Conservation (phyloP, 805 yeast species). For the Lipomyces yamanashiensis region DNA sequence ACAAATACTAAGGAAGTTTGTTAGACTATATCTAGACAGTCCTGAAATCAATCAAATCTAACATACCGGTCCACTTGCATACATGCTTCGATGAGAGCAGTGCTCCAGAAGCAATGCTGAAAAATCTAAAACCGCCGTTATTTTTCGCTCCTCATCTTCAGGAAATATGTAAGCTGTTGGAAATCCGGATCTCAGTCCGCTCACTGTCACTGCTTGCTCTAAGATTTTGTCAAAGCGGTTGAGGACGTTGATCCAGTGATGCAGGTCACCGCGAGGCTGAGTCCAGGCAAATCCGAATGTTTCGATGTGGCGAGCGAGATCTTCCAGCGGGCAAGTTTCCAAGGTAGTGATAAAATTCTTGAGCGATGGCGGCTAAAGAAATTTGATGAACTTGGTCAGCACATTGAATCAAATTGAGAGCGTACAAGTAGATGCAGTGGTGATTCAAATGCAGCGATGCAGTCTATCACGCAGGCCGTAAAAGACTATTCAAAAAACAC, state of each 20-base stretch:
- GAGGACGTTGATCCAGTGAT: slow-evolving; percentile 76
- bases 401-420: neutral
- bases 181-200: slow-evolving; percentile 54
- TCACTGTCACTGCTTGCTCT: slow-evolving; percentile 58
- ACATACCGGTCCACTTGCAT: slow-evolving; percentile 44
- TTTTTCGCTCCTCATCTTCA: slow-evolving; percentile 51
- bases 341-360: slow-evolving; percentile 20
- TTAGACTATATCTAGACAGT: neutral
- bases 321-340: slow-evolving; percentile 26
- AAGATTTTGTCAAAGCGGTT: slow-evolving; percentile 75
- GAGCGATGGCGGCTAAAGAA: slow-evolving; percentile 33
- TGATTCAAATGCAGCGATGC: neutral
- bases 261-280: slow-evolving; percentile 65
- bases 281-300: slow-evolving; percentile 29
- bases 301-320: slow-evolving; percentile 22
- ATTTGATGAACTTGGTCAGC: neutral
- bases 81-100: slow-evolving; percentile 69
- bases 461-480: neutral
- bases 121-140: slow-evolving; percentile 62
- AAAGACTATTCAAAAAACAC: neutral
- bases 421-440: neutral
- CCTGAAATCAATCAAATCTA: neutral
- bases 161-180: slow-evolving; percentile 55
- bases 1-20: slow-evolving; percentile 48
- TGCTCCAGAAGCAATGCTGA: slow-evolving; percentile 67